Conservation (phyloP, 164 flowering plant genomes). For the Annona cherimola region DNA sequence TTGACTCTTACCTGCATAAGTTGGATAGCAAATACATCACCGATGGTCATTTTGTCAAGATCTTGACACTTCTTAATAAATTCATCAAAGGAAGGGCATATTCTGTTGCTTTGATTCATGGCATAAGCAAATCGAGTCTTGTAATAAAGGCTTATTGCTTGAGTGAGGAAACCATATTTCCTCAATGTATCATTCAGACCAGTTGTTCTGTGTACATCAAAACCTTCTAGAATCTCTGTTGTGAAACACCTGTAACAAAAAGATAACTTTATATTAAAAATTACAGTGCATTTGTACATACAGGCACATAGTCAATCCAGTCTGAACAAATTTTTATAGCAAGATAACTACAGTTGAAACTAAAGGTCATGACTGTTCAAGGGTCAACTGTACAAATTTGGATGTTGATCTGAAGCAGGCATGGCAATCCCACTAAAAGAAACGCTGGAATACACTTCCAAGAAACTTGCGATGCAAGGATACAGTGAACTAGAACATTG, state of each 20-base stretch:
- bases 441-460: no score
- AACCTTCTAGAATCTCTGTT: constrained; percentile 96
- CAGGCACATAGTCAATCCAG: no score
- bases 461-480: no score
- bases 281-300: no score
- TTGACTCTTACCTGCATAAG: constrained; percentile 79
- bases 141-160: constrained; percentile 57
- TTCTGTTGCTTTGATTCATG: constrained; percentile 12
- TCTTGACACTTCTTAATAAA: constrained; percentile 63
- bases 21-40: constrained; percentile 87
- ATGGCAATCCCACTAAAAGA: no score
- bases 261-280: not conserved
- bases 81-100: constrained; percentile 59
- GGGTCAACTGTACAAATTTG: no score
- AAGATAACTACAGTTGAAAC: no score
- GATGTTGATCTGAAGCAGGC: no score
- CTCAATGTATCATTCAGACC: constrained; percentile 71
- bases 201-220: constrained; percentile 90
- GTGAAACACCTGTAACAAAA: constrained; percentile 72
- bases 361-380: no score
- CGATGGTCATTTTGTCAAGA: constrained; percentile 80
- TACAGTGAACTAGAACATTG: no score
- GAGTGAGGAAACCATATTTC: constrained; percentile 77
- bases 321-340: no score
- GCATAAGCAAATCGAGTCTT: constrained; percentile 25